Evolutionary conservation across 1,284 basidiomycete genomes (phyloP).

Genomic region (Mycosarcoma maydis): DNA sequence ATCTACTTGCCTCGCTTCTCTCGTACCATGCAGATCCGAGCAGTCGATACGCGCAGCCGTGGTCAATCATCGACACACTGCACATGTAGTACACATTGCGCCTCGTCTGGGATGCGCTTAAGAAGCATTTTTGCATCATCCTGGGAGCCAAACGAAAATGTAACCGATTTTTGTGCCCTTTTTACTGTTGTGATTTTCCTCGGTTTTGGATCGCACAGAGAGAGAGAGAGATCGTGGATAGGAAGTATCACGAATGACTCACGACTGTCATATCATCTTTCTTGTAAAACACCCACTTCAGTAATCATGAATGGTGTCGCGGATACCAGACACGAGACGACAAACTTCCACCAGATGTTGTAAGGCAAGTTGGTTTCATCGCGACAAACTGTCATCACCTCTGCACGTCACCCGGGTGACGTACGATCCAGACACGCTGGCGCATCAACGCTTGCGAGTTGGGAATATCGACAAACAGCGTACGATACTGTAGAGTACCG

Average conservation of each 20-base stretch:
- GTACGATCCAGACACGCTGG: constrained; percentile 50
- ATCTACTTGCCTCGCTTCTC: constrained; percentile 10
- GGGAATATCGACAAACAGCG: constrained; percentile 58
- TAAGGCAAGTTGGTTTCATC: too few species aligned
- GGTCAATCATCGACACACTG: background rate
- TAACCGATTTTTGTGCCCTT: too few species aligned
- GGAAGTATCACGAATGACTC: too few species aligned
- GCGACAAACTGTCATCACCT: constrained; percentile 9
- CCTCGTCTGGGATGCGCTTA: background rate
- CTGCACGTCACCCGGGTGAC: constrained; percentile 46
- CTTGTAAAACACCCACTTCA: too few species aligned
- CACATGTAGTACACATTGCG: background rate
- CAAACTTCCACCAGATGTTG: too few species aligned
- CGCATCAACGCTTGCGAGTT: constrained; percentile 44
- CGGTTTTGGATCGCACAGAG: too few species aligned
- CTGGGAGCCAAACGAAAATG: too few species aligned
- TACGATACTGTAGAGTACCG: constrained; percentile 53
- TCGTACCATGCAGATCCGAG: background rate
- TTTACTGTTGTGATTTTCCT: too few species aligned
- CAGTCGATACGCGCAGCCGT: background rate
- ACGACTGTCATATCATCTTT: too few species aligned
- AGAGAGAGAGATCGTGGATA: too few species aligned
- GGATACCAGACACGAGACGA: too few species aligned
- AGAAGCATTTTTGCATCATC: background rate
- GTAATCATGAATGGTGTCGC: too few species aligned